phyloP scores from a whole-genome alignment of 2,329 filamentous ascomycete genomes.

The Xylaria sp. region DNA sequence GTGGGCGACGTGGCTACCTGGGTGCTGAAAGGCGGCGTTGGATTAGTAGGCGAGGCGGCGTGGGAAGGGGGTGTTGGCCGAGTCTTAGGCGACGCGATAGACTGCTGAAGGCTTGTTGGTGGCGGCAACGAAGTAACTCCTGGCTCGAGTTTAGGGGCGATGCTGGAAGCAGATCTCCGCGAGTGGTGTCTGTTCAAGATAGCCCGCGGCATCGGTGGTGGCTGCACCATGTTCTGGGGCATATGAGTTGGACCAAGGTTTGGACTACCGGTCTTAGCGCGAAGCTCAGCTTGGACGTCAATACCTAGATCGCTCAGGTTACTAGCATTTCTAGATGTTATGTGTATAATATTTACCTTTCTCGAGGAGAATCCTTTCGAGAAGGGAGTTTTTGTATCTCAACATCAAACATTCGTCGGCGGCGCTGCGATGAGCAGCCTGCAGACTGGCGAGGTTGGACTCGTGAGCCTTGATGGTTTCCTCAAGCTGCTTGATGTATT shows the following conservation, averaged over 20 bases:
- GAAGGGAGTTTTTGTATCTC: conserved; percentile 94
- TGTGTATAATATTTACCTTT: conserved; percentile 65
- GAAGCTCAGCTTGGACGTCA: conserved; percentile 94
- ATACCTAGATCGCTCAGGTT: conserved; percentile 64
- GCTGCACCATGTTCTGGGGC: conserved; percentile 69
- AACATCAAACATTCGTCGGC: conserved; percentile 98
- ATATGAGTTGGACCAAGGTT: conserved; percentile 71
- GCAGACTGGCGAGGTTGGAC: conserved; percentile 86
- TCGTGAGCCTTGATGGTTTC: conserved; percentile 97
- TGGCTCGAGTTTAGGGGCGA: conserved; percentile 73
- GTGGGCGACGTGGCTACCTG: conserved; percentile 48
- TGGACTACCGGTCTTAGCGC: conserved; percentile 87
- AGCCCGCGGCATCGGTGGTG: conserved; percentile 76
- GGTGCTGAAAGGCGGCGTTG: conserved; percentile 44
- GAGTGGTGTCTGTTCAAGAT: conserved; percentile 78
- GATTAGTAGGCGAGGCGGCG: conserved; percentile 57
- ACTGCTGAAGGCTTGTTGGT: conserved; percentile 52
- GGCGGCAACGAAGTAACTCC: conserved; percentile 50
- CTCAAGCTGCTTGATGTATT: conserved; percentile 99
- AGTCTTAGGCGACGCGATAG: conserved; percentile 67
- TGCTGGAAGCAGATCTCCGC: conserved; percentile 71
- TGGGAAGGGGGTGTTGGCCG: conserved; percentile 85
- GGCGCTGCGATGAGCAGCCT: conserved; percentile 90
- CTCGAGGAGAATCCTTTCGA: conserved; percentile 93
- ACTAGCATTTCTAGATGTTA: not conserved